A percentile compares a stretch with the other conserved stretches of the same genome.
Evolutionary conservation across 2,329 filamentous ascomycete species (phyloP).

Genomic region (Pseudogymnoascus sp.): DNA sequence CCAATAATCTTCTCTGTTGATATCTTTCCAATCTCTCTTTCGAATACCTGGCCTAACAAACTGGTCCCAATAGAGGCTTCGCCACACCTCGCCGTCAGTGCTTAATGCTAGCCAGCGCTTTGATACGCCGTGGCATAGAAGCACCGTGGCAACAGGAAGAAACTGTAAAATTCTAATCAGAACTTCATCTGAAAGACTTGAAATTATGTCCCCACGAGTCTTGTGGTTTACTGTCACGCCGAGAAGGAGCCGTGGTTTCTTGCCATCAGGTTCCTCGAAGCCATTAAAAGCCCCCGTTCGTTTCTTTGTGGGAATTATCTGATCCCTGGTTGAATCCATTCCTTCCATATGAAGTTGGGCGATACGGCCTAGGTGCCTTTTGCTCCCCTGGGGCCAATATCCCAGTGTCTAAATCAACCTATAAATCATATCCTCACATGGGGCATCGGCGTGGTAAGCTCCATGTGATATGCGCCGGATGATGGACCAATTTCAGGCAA

Average conservation of each 20-base stretch:
- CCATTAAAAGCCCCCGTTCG: not conserved
- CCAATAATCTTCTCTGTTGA: conserved; percentile 7
- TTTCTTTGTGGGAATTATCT: not conserved
- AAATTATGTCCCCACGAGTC: conserved; percentile 51
- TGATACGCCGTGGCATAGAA: conserved; percentile 60
- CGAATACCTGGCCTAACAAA: conserved; percentile 62
- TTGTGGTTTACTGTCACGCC: not conserved
- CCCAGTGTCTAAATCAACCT: not conserved
- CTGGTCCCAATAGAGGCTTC: conserved; percentile 74
- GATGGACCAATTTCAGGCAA: not conserved
- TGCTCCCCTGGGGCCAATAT: not conserved
- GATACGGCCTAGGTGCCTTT: not conserved
- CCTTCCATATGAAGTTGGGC: too few relatives aligned
- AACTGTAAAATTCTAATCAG: conserved; percentile 75
- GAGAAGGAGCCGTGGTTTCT: not conserved
- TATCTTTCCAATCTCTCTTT: not conserved
- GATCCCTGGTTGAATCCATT: not conserved
- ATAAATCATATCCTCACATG: not conserved
- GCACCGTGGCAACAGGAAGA: conserved; percentile 62
- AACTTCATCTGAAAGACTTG: conserved; percentile 76
- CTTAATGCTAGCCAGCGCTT: conserved; percentile 65
- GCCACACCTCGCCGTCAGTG: conserved; percentile 84
- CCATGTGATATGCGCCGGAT: not conserved
- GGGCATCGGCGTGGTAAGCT: not conserved
- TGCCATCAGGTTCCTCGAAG: not conserved